Conservation (phyloP, 352 stramenopile genomes). For the Phytopythium cucurbitacearum region DNA sequence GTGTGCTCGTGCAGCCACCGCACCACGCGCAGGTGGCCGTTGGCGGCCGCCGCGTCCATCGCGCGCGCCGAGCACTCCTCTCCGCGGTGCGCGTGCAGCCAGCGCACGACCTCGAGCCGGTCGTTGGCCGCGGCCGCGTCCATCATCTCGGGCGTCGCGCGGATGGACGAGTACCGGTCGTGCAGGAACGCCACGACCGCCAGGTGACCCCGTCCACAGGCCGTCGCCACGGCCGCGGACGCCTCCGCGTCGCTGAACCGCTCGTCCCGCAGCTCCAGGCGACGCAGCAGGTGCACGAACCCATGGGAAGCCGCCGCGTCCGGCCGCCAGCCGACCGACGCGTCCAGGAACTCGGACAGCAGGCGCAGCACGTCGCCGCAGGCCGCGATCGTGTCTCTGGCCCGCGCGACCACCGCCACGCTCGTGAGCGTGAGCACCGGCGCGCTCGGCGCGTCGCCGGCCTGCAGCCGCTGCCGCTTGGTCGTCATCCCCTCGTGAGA, state of each 20-base stretch:
- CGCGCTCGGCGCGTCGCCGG: no score
- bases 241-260: no score
- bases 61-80: slow-evolving; percentile 31
- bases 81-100: slow-evolving; percentile 30
- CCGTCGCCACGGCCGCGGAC: slow-evolving; percentile 15
- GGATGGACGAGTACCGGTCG: slow-evolving; percentile 4
- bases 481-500: no score
- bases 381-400: slow-evolving; percentile 32
- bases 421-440: slow-evolving; percentile 12
- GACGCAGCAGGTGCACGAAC: no score
- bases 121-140: slow-evolving; percentile 33
- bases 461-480: no score
- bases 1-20: slow-evolving; percentile 16
- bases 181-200: slow-evolving; percentile 20
- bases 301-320: no score
- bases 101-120: slow-evolving; percentile 41
- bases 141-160: slow-evolving; percentile 22
- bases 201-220: slow-evolving; percentile 13
- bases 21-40: slow-evolving; percentile 15
- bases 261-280: no score
- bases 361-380: slow-evolving; percentile 38
- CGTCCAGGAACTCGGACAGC: slow-evolving; percentile 48
- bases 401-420: slow-evolving; percentile 41
- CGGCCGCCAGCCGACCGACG: slow-evolving; percentile 34
- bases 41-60: slow-evolving; percentile 15